Evolutionary conservation across 257 asterid species (phyloP), one percentile per base, ranked within the genome.

Genomic region (Anisodus tanguticus): DNA sequence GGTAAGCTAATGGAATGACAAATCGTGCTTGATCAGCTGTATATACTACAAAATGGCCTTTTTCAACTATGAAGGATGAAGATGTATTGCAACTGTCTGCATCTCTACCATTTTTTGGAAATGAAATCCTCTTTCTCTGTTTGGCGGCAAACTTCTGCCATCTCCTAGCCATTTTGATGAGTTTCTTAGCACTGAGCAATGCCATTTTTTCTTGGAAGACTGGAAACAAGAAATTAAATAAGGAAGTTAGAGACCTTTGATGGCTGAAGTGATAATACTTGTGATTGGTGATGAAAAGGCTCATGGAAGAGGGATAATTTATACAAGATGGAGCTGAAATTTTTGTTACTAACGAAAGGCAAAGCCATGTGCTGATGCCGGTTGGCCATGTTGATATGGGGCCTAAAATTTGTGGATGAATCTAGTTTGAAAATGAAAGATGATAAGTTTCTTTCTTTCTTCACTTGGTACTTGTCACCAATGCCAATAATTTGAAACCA

Each of bases 41-140:
- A 17, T 89, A 90, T 7, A 86, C 84, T 3, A 87, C 76, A 81
- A 90, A 85, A 80, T 88, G 86, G 26, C 93, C 92, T 68, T 85
- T 90, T 51, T 85, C 88, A 7, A 84, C 69, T 9, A 58, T 9
- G 0, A 4, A 8, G 0, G 82, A 3, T 9, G 64, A 26, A 0
- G 43, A 57, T 0, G n/a, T 15, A 57, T 49, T 37, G 0, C 47
- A 51, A 49, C 2, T 7, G 4, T 51, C 81, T 22, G 0, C 37
- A n/a, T 63, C 16, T 3, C 13, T 37, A 0, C 2, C 53, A 5
- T 85, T 81, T 67, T 35, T 54, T 55, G 43, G 6, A n/a, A 66
- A 26, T 1, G 82, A 9, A 9, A 83, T 53, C 58, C 80, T 45
- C 17, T n/a, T 71, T 9, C 80, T 45, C 58, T 71, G n/a, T 58